Evolutionary conservation across 192 early-diverging fungal species (phyloP).

Genomic region (Dimargaris verticillata): DNA sequence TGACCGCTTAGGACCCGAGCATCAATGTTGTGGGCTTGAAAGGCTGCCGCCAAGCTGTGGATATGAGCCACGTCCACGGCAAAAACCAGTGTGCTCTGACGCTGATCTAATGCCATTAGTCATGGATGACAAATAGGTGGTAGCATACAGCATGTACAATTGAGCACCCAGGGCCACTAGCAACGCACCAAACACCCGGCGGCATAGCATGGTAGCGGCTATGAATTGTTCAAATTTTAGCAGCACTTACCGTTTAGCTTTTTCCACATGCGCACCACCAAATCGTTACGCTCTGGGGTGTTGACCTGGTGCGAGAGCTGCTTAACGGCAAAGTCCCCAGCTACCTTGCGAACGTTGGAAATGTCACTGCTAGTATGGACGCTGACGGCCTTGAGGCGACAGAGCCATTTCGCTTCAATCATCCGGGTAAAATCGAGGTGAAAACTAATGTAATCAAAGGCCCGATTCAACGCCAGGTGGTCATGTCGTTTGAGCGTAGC

Average conservation of each 20-base stretch:
- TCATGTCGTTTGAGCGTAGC: conserved; percentile 80
- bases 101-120: conserved; percentile 13
- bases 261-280: conserved; percentile 46
- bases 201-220: too few species aligned
- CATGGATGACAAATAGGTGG: not conserved
- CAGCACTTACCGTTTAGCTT: conserved; percentile 14
- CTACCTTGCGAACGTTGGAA: conserved; percentile 23
- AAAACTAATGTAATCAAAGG: conserved; percentile 68
- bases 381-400: conserved; percentile 40
- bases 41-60: conserved; percentile 31
- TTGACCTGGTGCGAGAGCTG: conserved; percentile 45
- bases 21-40: conserved; percentile 24
- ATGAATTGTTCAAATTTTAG: too few species aligned
- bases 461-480: conserved; percentile 38
- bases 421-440: conserved; percentile 59
- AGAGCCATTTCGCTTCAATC: conserved; percentile 69
- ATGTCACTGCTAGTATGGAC: conserved; percentile 43
- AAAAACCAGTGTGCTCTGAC: conserved; percentile 69
- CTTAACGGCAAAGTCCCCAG: conserved; percentile 42
- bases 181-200: too few species aligned
- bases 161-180: too few species aligned
- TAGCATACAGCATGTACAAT: too few species aligned
- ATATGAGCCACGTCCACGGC: conserved; percentile 73
- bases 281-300: conserved; percentile 31
- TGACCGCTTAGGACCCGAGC: conserved; percentile 35